phyloP scores from a whole-genome alignment of 2,329 filamentous ascomycete genomes.

The Pleomassaria siparia region DNA sequence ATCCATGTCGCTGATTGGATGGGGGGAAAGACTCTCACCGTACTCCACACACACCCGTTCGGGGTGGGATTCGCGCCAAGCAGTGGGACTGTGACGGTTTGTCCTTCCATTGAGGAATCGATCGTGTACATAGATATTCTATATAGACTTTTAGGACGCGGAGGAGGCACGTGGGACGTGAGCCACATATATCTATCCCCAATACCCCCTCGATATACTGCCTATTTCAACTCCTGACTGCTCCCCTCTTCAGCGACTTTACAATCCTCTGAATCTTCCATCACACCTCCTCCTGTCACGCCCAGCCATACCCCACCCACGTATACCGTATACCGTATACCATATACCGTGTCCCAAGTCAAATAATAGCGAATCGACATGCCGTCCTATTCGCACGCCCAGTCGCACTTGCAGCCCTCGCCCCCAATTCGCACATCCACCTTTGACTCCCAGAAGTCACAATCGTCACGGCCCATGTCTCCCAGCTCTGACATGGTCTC shows the following conservation, averaged over 20 bases:
- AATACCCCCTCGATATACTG: slow-evolving; percentile 5
- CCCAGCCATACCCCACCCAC: slow-evolving; percentile 4
- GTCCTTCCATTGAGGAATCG: slow-evolving; percentile 10
- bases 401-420: slow-evolving; percentile 26
- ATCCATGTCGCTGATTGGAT: slow-evolving; percentile 20
- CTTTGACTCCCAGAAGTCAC: slow-evolving; percentile 28
- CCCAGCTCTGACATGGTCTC: slow-evolving; percentile 19
- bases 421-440: slow-evolving; percentile 35
- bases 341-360: slow-evolving; percentile 3
- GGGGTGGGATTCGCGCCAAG: slow-evolving; percentile 30
- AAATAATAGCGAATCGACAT: slow-evolving; percentile 17
- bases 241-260: slow-evolving; percentile 4
- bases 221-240: slow-evolving; percentile 15
- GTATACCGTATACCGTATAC: neutral
- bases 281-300: slow-evolving; percentile 5
- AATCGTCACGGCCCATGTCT: slow-evolving; percentile 27
- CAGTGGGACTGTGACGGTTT: slow-evolving; percentile 14
- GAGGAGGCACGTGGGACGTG: slow-evolving; percentile 19
- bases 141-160: slow-evolving; percentile 11
- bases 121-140: too few relatives aligned
- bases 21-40: neutral
- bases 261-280: slow-evolving; percentile 6
- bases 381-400: slow-evolving; percentile 19
- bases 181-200: slow-evolving; percentile 30
- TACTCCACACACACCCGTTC: slow-evolving; percentile 29